Evolutionary conservation across 768 basidiomycete species (phyloP), one percentile per base, ranked within the genome.

Genomic region (Myochromella boudieri): DNA sequence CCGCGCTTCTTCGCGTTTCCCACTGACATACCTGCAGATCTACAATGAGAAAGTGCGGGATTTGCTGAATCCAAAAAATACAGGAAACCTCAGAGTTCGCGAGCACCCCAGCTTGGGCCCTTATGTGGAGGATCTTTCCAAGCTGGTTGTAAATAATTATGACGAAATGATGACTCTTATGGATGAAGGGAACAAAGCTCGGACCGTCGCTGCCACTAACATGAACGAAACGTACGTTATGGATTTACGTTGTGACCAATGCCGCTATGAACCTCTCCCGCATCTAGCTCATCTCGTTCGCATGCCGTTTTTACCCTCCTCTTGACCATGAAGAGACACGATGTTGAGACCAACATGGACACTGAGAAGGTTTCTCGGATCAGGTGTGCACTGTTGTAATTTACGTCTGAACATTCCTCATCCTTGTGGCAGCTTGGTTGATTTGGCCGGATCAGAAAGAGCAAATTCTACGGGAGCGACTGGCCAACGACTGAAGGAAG

Each of bases 361-460:
- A 95, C 94, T 1, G 97, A 99, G 68, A 99, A 98, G 65, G 97
- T 97, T n/a, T 97, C 95, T 10, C 86, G 95, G 41, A 98, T 99
- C 63, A 95, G 83, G 82, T 90, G 46, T 41, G 77, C 63, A 27
- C 40, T 18, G 26, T 22, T 39, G 14, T 40, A 29, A 22, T 34
- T 10, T 34, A 44, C 34, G 22, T 44, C 33, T 32, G 25, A 42
- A 10, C 37, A 42, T 44, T 33, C 14, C 44, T 38, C 42, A 65
- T 50, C 42, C 48, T 49, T 32, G 25, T 45, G n/a, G 25, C 39
- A 91, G 90, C 66, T 72, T 99, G 54, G 91, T 99, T 51, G 95
- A 99, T 73, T 77, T 99, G 55, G 95, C 95, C 22, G 95, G 95
- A 57, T 95, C 92, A 9, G 95, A 99, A 67, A 79, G 95, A 53